phyloP scores from a whole-genome alignment of 73 alveolate species.

The Blepharisma japonicum region DNA sequence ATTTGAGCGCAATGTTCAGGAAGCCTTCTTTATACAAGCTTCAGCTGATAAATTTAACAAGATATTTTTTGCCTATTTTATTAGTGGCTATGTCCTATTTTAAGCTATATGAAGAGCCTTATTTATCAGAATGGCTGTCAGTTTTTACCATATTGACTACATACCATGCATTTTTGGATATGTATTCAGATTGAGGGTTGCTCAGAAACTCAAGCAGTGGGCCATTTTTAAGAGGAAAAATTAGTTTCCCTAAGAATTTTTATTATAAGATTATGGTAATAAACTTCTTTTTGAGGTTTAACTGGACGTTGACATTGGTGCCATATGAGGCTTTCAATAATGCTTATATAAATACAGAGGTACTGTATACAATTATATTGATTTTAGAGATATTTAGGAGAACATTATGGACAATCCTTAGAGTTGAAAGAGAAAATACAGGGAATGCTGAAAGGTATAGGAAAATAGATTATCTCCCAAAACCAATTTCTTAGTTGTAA shows the following conservation, averaged over 20 bases:
- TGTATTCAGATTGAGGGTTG: slow-evolving; percentile 13
- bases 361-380: not conserved
- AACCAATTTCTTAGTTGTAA: not conserved
- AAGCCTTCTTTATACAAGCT: not conserved
- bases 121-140: not conserved
- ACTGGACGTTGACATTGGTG: not conserved
- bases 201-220: slow-evolving; percentile 14
- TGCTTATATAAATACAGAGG: not conserved
- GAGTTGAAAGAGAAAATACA: slow-evolving; percentile 19
- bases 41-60: not conserved
- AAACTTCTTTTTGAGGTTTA: not conserved
- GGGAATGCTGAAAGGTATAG: slow-evolving; percentile 23
- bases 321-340: slow-evolving; percentile 1
- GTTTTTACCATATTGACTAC: not conserved
- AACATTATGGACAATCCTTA: slow-evolving; percentile 16
- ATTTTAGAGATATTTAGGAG: slow-evolving; percentile 13
- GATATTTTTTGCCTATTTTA: not conserved
- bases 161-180: not conserved
- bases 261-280: slow-evolving; percentile 4
- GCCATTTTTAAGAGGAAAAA: not conserved
- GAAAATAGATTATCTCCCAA: slow-evolving; percentile 26
- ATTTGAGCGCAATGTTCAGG: not conserved
- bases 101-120: not conserved
- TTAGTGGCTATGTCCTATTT: slow-evolving; percentile 2
- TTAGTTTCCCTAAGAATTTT: slow-evolving; percentile 2